These are phyloP conservation scores for Rhodotorula taiwanensis DNA, from an alignment of 768 basidiomycete genomes.

Conservation along the genomic window DNA sequence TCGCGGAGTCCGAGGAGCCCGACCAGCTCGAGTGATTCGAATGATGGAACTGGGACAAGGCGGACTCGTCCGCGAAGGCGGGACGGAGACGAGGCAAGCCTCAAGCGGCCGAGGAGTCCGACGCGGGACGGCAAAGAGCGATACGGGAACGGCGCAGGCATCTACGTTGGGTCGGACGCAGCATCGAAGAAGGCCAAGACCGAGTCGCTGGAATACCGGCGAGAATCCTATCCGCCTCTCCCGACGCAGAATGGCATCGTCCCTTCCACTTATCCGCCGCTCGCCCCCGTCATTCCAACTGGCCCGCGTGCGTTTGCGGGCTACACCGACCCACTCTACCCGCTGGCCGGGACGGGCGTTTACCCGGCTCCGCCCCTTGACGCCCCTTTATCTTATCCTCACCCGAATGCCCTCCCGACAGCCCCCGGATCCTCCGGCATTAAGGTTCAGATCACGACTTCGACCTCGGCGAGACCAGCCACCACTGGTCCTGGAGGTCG, in stretches of 20 bases:
- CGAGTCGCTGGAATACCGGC: not conserved
- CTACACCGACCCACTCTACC: no score
- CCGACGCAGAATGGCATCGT: no score
- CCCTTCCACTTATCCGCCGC: not conserved
- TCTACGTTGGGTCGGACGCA: not conserved
- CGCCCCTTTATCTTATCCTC: not conserved
- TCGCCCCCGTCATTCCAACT: no score
- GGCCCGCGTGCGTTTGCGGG: no score
- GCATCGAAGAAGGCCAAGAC: constrained; percentile 18
- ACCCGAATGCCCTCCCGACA: not conserved
- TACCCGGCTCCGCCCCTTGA: not conserved
- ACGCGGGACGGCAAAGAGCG: not conserved
- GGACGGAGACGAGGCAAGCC: not conserved
- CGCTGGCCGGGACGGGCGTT: no score
- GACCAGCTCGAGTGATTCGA: not conserved
- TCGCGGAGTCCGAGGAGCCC: constrained; percentile 5
- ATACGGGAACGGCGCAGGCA: not conserved
- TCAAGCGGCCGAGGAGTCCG: not conserved
- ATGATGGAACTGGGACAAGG: not conserved
- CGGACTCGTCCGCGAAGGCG: not conserved
- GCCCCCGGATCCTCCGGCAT: not conserved
- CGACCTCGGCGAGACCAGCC: constrained; percentile 19
- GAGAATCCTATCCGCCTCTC: not conserved
- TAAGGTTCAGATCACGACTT: constrained; percentile 6
- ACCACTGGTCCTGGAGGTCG: not conserved